These are phyloP conservation scores for Rhamnella rubrinervis DNA, from an alignment of 331 rosid species.

Conservation along the genomic window DNA sequence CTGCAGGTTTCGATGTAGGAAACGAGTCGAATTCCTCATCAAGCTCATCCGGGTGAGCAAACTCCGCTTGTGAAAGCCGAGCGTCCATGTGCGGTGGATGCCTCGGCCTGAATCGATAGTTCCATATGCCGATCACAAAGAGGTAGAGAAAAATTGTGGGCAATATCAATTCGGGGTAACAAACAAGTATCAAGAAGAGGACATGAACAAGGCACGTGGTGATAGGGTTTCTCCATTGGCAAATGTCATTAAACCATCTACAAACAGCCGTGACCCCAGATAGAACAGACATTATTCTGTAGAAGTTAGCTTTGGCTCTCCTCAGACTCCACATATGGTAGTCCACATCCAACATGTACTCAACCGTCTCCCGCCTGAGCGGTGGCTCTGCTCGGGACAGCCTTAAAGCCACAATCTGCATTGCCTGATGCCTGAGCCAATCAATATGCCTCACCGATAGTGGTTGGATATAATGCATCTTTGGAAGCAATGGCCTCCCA, in stretches of 20 bases:
- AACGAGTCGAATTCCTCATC: constrained; percentile 91
- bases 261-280: constrained; percentile 50
- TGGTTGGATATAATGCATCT: constrained; percentile 88
- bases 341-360: constrained; percentile 92
- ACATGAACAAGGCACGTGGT: constrained; percentile 81
- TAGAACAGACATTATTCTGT: constrained; percentile 70
- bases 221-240: constrained; percentile 84
- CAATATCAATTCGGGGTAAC: constrained; percentile 84
- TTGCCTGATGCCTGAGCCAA: constrained; percentile 83
- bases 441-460: constrained; percentile 65
- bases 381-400: constrained; percentile 82
- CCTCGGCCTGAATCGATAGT: constrained; percentile 77
- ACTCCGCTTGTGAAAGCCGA: constrained; percentile 84
- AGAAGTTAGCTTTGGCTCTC: constrained; percentile 88
- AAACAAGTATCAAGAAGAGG: constrained; percentile 71
- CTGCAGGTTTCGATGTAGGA: constrained; percentile 58
- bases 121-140: constrained; percentile 87
- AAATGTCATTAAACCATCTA: constrained; percentile 69
- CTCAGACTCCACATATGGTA: constrained; percentile 83
- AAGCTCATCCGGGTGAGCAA: constrained; percentile 64
- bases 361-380: constrained; percentile 77
- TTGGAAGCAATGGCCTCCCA: constrained; percentile 83
- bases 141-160: constrained; percentile 85
- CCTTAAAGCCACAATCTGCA: constrained; percentile 82
- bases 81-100: constrained; percentile 95